Percentiles rank a stretch among this genome's conserved stretches.
phyloP scores from a whole-genome alignment of 371 early-diverging fungal genomes.

The Rhizomucor pusillus region DNA sequence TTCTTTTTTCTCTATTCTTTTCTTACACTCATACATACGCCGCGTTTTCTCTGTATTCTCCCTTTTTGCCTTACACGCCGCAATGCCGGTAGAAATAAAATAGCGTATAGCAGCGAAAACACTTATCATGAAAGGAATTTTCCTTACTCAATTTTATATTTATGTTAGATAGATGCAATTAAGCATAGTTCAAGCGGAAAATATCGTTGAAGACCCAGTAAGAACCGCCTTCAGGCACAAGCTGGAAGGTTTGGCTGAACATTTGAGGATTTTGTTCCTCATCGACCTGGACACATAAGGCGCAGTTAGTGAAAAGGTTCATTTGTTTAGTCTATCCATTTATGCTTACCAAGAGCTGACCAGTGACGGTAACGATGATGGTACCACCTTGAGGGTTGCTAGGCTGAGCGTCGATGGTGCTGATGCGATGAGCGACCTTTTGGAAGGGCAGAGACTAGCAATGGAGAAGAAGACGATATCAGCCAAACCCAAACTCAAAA shows the following conservation, averaged over 20 bases:
- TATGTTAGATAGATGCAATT: slow-evolving; percentile 1
- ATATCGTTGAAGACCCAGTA: slow-evolving; percentile 80
- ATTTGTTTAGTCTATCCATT: neutral
- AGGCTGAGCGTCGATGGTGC: slow-evolving; percentile 82
- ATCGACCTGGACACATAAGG: slow-evolving; percentile 55
- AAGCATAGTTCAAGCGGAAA: slow-evolving; percentile 72
- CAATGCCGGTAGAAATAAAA: too few relatives aligned
- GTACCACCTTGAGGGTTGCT: slow-evolving; percentile 46
- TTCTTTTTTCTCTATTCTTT: neutral
- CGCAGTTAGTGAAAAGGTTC: neutral
- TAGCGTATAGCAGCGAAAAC: too few relatives aligned
- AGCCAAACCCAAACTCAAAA: too few relatives aligned
- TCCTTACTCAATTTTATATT: neutral
- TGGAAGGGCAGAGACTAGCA: slow-evolving; percentile 66
- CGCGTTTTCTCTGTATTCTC: too few relatives aligned
- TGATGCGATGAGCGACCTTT: slow-evolving; percentile 64
- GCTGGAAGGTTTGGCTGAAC: slow-evolving; percentile 85
- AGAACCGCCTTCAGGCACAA: slow-evolving; percentile 57
- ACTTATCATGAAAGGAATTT: too few relatives aligned
- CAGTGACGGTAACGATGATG: slow-evolving; percentile 82
- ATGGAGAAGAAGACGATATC: too few relatives aligned
- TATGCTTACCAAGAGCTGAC: slow-evolving; percentile 70
- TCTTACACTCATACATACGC: too few relatives aligned
- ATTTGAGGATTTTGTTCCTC: slow-evolving; percentile 73
- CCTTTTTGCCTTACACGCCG: too few relatives aligned